Percentiles rank a stretch among this genome's conserved stretches.
These are phyloP conservation scores for Xanthoceras sorbifolium DNA, from an alignment of 345 rosid genomes.

Conservation along the genomic window DNA sequence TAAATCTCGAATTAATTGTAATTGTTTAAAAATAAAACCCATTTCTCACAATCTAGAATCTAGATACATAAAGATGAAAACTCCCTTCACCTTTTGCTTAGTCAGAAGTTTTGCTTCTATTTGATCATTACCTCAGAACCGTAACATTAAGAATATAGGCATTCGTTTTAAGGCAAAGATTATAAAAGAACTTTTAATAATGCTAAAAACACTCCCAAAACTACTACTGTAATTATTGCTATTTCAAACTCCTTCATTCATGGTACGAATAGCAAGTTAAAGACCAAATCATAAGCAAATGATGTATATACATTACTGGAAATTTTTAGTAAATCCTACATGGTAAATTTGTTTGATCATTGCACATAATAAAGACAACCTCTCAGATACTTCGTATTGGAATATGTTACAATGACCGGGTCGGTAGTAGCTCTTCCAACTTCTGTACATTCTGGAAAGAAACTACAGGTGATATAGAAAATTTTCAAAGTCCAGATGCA, in stretches of 20 bases:
- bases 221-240: background rate
- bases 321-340: background rate
- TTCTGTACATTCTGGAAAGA: background rate
- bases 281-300: background rate
- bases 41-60: no score
- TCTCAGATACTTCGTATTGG: background rate
- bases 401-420: background rate
- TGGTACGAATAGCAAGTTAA: background rate
- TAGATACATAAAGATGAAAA: no score
- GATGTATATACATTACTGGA: background rate
- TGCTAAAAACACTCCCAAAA: background rate
- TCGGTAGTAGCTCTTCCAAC: background rate
- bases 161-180: background rate
- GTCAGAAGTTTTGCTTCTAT: no score
- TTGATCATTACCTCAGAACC: no score
- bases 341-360: background rate
- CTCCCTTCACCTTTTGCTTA: no score
- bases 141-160: no score
- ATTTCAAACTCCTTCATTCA: background rate
- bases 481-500: background rate
- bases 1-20: no score
- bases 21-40: no score
- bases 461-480: background rate
- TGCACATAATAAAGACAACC: background rate
- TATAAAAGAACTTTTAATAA: no score